Conservation (phyloP, 305 asterid species). For the Fraxinus platypoda region DNA sequence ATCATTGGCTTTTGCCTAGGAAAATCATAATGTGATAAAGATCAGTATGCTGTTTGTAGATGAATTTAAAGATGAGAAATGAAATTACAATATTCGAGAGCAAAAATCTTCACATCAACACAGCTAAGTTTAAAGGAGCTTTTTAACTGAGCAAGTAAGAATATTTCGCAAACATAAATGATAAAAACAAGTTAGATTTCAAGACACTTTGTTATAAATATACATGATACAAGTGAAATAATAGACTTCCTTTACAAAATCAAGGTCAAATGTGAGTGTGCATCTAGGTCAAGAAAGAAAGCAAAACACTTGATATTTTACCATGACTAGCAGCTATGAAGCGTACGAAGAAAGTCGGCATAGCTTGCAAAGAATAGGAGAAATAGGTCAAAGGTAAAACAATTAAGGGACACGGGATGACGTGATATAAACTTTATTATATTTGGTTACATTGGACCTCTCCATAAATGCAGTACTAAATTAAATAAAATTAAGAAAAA, state of each 20-base stretch:
- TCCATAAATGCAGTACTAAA: not conserved
- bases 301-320: not conserved
- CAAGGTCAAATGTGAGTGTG: not conserved
- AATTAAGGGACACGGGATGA: not conserved
- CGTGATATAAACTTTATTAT: not conserved
- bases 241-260: not conserved
- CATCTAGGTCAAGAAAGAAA: not conserved
- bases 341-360: not conserved
- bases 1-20: conserved; percentile 87
- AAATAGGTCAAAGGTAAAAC: not conserved
- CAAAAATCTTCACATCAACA: conserved; percentile 1
- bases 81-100: not conserved
- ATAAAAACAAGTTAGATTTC: not conserved
- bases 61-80: not conserved
- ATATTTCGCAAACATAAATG: not conserved
- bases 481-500: not conserved
- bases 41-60: conserved; percentile 18
- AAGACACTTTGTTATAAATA: not conserved
- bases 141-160: not conserved
- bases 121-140: not conserved
- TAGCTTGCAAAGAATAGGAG: not conserved
- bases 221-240: not conserved
- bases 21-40: conserved; percentile 15
- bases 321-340: not conserved
- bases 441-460: not conserved